Base-by-base conservation (phyloP, 805 yeast genomes). In the Starmerella floris region DNA sequence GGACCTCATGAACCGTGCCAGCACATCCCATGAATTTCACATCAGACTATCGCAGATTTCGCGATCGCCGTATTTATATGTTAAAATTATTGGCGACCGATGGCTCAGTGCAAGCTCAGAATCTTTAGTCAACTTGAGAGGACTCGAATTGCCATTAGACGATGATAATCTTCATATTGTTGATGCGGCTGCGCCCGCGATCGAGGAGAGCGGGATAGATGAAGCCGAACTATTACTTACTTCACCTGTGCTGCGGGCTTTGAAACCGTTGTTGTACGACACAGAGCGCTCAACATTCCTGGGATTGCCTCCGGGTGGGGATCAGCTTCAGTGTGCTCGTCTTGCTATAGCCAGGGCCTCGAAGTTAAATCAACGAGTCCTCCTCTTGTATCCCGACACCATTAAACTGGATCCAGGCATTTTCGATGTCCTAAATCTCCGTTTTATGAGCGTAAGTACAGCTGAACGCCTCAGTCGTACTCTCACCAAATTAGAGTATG, bases 51-150 rank as follows among this genome's bases (percentile, higher is more conserved):
- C n/a, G 27, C n/a, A 21, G 21, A 15, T 8, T 11, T 31, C 22
- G 10, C 17, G 30, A 5, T 17, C 69, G 20, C 81, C 87, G 0
- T 77, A 75, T 51, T 76, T 79, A 50, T 83, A 80, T 58, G 69
- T 85, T 4, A 67, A 79, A 0, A 58, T 87, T 11, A 61, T 80
- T 2, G 83, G 94, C 44, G 94, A 87, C 44, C 74, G 69, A 45
- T 91, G 97, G 98, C 61, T 85, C 4, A 87, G 83, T 48, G 74
- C 84, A 44, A 82, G 73, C 42, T 65, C 69, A 48, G 73, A 71
- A 45, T 56, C 71, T 1, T 83, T 95, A 0, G 65, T 84, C 1
- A 59, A 74, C 43, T 61, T 83, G 46, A 62, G 66, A 26, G 56
- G 63, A 20, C 50, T 81, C 41, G 64, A 62, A 27, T 40, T 76